These are phyloP conservation scores for Ascoidea asiatica DNA, from an alignment of 805 yeast species.

Conservation along the genomic window DNA sequence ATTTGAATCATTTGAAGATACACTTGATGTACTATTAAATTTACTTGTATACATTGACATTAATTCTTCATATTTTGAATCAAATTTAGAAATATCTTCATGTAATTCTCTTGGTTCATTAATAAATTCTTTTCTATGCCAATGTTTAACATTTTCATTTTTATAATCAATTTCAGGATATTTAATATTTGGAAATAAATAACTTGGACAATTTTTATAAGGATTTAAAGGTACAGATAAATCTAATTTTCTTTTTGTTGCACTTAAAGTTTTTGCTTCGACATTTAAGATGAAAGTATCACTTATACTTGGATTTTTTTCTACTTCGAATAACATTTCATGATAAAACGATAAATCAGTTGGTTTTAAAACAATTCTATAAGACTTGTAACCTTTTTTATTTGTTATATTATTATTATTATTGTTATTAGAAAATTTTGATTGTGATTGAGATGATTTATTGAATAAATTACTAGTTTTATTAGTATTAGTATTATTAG, in stretches of 20 bases:
- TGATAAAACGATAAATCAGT: slow-evolving; percentile 72
- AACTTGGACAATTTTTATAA: slow-evolving; percentile 29
- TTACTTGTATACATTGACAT: background rate
- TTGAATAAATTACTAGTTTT: background rate
- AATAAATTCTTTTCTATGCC: slow-evolving; percentile 19
- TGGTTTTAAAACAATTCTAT: slow-evolving; percentile 67
- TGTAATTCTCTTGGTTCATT: background rate
- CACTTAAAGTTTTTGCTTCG: slow-evolving; percentile 76
- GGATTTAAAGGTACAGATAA: slow-evolving; percentile 66
- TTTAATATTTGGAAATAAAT: slow-evolving; percentile 32
- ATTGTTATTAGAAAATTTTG: slow-evolving; percentile 1
- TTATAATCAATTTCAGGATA: slow-evolving; percentile 24
- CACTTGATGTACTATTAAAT: background rate
- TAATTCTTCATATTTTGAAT: background rate
- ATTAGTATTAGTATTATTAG: background rate
- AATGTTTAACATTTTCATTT: slow-evolving; percentile 22
- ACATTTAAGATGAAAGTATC: slow-evolving; percentile 68
- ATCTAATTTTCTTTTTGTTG: slow-evolving; percentile 68
- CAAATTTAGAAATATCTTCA: background rate
- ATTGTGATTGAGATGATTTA: too few species aligned
- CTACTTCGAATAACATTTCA: slow-evolving; percentile 76
- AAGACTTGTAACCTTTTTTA: slow-evolving; percentile 49
- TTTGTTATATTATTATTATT: slow-evolving; percentile 8
- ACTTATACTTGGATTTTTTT: slow-evolving; percentile 44
- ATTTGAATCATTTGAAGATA: too few species aligned